Evolutionary conservation across 805 yeast species (phyloP).

Genomic region (Cyberlindnera euphorbiae): DNA sequence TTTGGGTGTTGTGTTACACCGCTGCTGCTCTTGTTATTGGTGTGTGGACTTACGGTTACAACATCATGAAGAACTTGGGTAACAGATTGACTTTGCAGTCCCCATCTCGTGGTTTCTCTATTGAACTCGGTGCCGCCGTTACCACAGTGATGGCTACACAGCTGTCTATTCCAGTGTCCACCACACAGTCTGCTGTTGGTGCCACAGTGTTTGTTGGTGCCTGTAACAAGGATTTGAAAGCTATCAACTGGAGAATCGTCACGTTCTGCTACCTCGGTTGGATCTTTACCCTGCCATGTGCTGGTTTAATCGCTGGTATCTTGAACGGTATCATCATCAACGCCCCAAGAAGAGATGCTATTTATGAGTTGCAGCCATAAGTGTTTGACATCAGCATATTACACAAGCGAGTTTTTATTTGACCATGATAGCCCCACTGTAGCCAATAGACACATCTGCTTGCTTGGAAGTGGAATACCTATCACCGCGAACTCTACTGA

Average conservation of each 20-base stretch:
- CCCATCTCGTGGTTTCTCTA: conserved; percentile 72
- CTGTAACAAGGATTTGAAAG: conserved; percentile 56
- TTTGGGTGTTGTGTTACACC: conserved; percentile 67
- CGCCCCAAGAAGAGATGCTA: conserved; percentile 49
- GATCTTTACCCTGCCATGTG: conserved; percentile 68
- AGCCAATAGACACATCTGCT: not conserved
- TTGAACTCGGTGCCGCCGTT: conserved; percentile 74
- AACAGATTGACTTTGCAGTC: conserved; percentile 71
- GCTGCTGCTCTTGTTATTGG: conserved; percentile 67
- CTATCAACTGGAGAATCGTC: conserved; percentile 77
- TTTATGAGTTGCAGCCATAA: conserved; percentile 18
- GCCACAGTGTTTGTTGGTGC: conserved; percentile 74
- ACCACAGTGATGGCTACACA: conserved; percentile 75
- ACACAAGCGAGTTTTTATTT: not conserved
- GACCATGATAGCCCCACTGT: not conserved
- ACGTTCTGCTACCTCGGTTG: conserved; percentile 68
- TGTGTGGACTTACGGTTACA: conserved; percentile 66
- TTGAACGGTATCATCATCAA: conserved; percentile 58
- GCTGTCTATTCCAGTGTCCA: conserved; percentile 65
- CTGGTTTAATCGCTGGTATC: conserved; percentile 68
- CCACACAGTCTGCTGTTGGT: conserved; percentile 77
- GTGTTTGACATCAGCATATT: not conserved
- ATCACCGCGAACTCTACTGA: too few relatives aligned
- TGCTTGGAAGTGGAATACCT: too few relatives aligned
- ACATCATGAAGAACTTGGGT: conserved; percentile 66